phyloP scores from a whole-genome alignment of 768 basidiomycete species.

The Russula sp. region DNA sequence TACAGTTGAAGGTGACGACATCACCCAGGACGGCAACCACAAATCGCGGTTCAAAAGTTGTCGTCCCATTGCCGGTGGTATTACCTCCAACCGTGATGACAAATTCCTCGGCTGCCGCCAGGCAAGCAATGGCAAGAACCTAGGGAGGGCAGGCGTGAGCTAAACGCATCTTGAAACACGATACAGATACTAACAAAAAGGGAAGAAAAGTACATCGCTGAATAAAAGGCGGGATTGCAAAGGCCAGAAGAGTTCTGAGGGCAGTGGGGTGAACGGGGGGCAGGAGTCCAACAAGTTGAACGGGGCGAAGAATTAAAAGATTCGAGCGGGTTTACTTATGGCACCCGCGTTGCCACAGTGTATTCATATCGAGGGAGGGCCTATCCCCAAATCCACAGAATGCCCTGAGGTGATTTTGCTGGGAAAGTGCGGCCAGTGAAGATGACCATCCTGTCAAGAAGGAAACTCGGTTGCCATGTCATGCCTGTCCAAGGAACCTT shows the following conservation, averaged over 20 bases:
- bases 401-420: not conserved
- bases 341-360: not conserved
- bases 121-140: slow-evolving; percentile 28
- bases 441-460: not conserved
- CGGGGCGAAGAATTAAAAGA: slow-evolving; percentile 8
- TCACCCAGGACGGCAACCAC: slow-evolving; percentile 49
- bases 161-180: not conserved
- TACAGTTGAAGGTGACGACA: slow-evolving; percentile 56
- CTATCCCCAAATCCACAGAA: not conserved
- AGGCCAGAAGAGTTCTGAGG: not conserved
- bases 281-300: not conserved
- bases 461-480: not conserved
- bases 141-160: slow-evolving; percentile 16
- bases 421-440: not conserved
- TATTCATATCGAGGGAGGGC: slow-evolving; percentile 1
- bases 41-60: slow-evolving; percentile 46
- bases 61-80: slow-evolving; percentile 43
- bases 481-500: not conserved
- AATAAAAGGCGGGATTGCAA: not conserved
- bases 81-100: slow-evolving; percentile 48
- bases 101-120: slow-evolving; percentile 40
- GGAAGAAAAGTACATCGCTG: not conserved
- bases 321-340: slow-evolving; percentile 6
- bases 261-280: not conserved
- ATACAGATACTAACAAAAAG: slow-evolving; percentile 15